Percentiles rank a stretch among this genome's conserved stretches.
Conservation (phyloP, 176 grass and related monocot species). For the Alloteropsis semialata region DNA sequence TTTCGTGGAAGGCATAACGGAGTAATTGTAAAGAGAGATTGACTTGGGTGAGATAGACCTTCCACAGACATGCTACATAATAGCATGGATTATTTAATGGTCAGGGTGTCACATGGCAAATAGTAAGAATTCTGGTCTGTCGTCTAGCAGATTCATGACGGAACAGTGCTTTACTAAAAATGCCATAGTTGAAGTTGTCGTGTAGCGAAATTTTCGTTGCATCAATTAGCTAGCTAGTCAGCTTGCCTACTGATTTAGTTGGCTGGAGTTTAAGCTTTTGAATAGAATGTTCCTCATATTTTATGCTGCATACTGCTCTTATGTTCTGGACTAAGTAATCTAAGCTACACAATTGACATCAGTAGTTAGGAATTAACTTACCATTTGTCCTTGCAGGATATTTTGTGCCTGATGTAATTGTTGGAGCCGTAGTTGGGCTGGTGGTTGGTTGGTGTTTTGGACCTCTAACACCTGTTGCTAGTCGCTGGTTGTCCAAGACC, state of each 20-base stretch:
- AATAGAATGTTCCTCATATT: neutral
- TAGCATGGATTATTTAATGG: neutral
- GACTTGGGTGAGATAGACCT: neutral
- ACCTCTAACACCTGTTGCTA: constrained; percentile 64
- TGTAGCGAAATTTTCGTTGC: neutral
- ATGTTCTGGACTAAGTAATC: neutral
- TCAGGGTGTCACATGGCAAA: neutral
- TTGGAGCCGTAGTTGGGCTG: constrained; percentile 73
- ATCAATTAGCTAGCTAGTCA: neutral
- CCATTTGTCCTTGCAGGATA: constrained; percentile 55
- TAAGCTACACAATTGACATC: no score
- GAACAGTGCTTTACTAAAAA: neutral
- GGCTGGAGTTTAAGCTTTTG: neutral
- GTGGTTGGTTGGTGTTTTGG: constrained; percentile 85
- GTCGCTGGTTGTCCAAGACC: constrained; percentile 68
- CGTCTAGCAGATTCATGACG: neutral
- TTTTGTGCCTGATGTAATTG: constrained; percentile 85
- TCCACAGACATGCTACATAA: neutral
- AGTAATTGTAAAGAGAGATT: neutral
- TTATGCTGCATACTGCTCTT: neutral
- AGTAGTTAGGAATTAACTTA: neutral
- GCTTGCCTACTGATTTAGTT: neutral
- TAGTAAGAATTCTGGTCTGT: neutral
- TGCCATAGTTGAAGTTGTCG: neutral
- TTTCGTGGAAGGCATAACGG: neutral